Evolutionary conservation across 805 yeast genomes (phyloP).

Genomic region (Nakazawaea pomicola): DNA sequence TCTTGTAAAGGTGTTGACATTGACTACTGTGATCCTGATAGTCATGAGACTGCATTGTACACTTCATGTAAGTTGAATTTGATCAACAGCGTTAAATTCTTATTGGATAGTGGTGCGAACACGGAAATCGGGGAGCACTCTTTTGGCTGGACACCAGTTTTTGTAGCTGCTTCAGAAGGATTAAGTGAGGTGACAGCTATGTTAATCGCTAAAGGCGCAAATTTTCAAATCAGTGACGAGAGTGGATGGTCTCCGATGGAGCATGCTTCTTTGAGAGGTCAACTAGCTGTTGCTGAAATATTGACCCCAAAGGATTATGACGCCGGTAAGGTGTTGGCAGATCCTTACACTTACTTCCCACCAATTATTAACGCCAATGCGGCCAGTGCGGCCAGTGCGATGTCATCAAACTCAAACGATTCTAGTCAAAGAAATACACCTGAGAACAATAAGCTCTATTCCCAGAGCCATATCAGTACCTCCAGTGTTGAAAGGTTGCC

Average conservation of each 20-base stretch:
- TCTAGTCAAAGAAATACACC: slow-evolving; percentile 4
- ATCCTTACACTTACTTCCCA: slow-evolving; percentile 12
- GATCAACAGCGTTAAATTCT: slow-evolving; percentile 43
- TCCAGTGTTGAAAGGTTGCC: slow-evolving; percentile 20
- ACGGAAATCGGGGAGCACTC: slow-evolving; percentile 70
- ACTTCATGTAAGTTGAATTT: slow-evolving; percentile 67
- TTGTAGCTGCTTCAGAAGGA: slow-evolving; percentile 88
- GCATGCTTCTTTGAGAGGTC: slow-evolving; percentile 90
- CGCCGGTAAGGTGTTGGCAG: slow-evolving; percentile 18
- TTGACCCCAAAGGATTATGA: slow-evolving; percentile 47
- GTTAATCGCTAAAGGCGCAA: slow-evolving; percentile 50
- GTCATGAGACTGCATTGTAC: slow-evolving; percentile 78
- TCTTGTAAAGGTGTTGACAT: slow-evolving; percentile 56
- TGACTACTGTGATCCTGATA: slow-evolving; percentile 53
- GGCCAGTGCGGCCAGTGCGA: neutral
- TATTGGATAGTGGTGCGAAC: slow-evolving; percentile 59
- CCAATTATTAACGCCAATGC: neutral
- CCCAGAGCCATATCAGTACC: slow-evolving; percentile 11
- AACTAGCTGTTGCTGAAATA: slow-evolving; percentile 60
- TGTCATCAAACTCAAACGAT: neutral
- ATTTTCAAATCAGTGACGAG: slow-evolving; percentile 56
- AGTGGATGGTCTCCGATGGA: slow-evolving; percentile 99
- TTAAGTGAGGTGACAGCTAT: slow-evolving; percentile 47
- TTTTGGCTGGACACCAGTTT: slow-evolving; percentile 94
- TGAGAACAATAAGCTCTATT: slow-evolving; percentile 2